Base-by-base conservation (phyloP, 1,284 basidiomycete species). In the Microbotryum lychnidis-dioicae region DNA sequence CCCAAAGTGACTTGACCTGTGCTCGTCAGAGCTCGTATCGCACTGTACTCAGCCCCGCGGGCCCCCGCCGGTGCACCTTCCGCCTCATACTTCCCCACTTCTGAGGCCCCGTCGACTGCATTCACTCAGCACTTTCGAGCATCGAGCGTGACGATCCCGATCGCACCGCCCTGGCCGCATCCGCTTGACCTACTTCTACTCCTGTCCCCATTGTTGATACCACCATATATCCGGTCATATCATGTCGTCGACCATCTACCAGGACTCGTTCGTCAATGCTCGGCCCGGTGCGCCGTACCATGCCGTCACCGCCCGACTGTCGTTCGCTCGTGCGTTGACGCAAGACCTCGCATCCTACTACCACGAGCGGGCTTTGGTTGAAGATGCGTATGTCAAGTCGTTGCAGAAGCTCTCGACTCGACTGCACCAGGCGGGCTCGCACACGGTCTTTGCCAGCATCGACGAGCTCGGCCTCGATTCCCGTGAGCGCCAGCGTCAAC, bases 361-460 rank as follows among this genome's bases (percentile, higher is more conserved):
- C 72, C 76, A 76, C 45, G 80, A 80, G 50, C 74, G 80, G 25
- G 73, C 77, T 0, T 70, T 70, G 4, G 75, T 79, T 49, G 80
- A 82, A 61, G 72, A 76, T 20, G 67, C 72, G 42, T 81, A 81
- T 66, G 75, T 78, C n/a, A 75, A 77, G 33, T 71, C 75, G 25
- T 74, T 82, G 23, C 68, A 75, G n/a, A 80, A 80, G 70, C 70
- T 81, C 37, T 69, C 74, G 1, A 70, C 74, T 58, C 71, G 75
- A 21, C 72, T 77, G 54, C 73, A 76, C 70, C 63, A 64, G 6
- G 69, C 70, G 18, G 63, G 25, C 5, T 61, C 57, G 48, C 57
- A 56, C 23, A n/a, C 51, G 21, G 53, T 68, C 53, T 58, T 58
- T 12, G 18, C 48, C 25, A 54, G 61, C 8, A 31, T 57, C 23